Conservation (phyloP, 257 asterid genomes). For the Gardenia jasminoides region DNA sequence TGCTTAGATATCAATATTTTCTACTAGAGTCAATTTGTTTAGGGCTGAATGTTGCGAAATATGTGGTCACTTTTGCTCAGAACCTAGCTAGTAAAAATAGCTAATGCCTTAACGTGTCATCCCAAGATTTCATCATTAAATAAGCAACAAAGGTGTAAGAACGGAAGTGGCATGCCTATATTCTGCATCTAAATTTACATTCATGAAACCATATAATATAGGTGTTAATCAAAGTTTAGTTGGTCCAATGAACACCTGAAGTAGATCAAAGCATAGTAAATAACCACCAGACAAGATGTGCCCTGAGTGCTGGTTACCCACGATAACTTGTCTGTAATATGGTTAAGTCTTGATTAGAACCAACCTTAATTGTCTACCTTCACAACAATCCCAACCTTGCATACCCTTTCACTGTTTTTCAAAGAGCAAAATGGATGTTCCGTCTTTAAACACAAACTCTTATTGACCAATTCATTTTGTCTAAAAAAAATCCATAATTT, state of each 20-base stretch:
- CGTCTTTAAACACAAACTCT: neutral
- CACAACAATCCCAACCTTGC: neutral
- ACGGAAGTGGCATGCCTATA: neutral
- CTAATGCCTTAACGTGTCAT: no score
- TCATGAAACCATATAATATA: neutral
- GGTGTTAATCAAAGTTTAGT: neutral
- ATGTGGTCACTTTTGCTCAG: no score
- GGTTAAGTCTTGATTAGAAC: conserved; percentile 4
- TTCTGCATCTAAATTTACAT: neutral
- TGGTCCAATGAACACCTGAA: neutral
- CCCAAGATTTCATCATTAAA: neutral
- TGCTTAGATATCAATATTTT: no score
- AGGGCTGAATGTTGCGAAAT: no score
- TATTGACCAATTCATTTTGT: neutral
- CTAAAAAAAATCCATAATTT: neutral
- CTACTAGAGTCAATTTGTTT: no score
- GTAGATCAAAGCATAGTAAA: neutral
- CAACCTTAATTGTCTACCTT: neutral
- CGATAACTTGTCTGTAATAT: conserved; percentile 11
- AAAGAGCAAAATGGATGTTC: neutral
- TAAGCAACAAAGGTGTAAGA: neutral
- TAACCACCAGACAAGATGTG: conserved; percentile 18
- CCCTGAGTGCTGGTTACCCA: conserved; percentile 12
- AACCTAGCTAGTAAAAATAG: no score
- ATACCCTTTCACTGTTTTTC: neutral